These are phyloP conservation scores for Saturnispora halmiae DNA, from an alignment of 805 yeast genomes.

Conservation along the genomic window DNA sequence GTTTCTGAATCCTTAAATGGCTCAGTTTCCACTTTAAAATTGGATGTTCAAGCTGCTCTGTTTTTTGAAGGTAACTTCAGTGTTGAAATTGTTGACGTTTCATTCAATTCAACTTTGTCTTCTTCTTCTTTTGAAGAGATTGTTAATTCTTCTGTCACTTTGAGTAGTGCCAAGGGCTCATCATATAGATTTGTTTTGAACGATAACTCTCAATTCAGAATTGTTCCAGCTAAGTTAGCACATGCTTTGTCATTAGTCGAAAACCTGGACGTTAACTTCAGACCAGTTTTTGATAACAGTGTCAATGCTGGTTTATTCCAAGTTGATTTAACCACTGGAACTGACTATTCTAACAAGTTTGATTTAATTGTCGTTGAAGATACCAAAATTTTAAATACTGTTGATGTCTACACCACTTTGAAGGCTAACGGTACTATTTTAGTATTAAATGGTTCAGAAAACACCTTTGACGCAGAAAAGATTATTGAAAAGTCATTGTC, in stretches of 20 bases:
- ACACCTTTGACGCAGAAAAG: constrained; percentile 33
- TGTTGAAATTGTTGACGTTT: constrained; percentile 43
- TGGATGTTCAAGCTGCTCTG: constrained; percentile 67
- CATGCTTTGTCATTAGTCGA: constrained; percentile 61
- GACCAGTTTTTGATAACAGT: constrained; percentile 64
- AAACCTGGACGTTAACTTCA: constrained; percentile 40
- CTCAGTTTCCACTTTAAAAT: constrained; percentile 38
- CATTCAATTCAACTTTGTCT: constrained; percentile 27
- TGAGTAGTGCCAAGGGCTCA: constrained; percentile 18
- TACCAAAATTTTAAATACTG: constrained; percentile 40
- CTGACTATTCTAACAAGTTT: constrained; percentile 41
- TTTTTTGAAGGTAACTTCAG: constrained; percentile 38
- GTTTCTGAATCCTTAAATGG: constrained; percentile 44
- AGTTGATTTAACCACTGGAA: constrained; percentile 42
- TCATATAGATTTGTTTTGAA: constrained; percentile 55
- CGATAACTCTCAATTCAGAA: constrained; percentile 49
- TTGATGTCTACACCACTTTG: constrained; percentile 56
- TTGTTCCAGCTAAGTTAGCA: constrained; percentile 55
- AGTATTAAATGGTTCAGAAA: constrained; percentile 30
- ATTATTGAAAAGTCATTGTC: constrained; percentile 49
- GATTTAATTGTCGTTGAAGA: constrained; percentile 59
- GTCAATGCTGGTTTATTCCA: constrained; percentile 68
- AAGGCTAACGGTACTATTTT: constrained; percentile 49
- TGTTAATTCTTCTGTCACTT: constrained; percentile 4
- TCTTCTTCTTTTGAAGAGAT: constrained; percentile 25